Evolutionary conservation across 2,329 filamentous ascomycete species (phyloP), one percentile per base, ranked within the genome.

Genomic region (Teratosphaeria destructans): DNA sequence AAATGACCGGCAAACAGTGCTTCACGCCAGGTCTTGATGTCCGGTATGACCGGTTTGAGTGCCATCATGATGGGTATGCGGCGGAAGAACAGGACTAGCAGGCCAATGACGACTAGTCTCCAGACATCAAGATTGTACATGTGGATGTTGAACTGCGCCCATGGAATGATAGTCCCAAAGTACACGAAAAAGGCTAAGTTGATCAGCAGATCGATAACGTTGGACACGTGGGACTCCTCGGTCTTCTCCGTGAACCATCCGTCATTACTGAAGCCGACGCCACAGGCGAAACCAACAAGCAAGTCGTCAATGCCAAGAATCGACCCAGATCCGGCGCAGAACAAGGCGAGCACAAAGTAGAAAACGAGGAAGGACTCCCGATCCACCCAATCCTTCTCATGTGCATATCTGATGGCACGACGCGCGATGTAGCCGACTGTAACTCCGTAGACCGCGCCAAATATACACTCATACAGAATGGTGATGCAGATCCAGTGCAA

Each of bases 171-270:
- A 58, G 94, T 90, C 57, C 94, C 94, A 64, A 99, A 88, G 73
- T 94, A 99, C 67, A 99, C 94, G 74, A 99, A 99, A 75, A 97
- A 99, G 2, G 93, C 84, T 85, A 99, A 83, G 75, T 99, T 99
- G 78, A 99, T 86, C 62, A 99, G 79, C 73, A 99, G 76, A 79
- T 99, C 94, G 70, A 99, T 99, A 72, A 99, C 94, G 84, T 99
- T 97, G 73, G 93, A 97, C 10, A 99, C 94, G 73, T 97, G 94
- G 0, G 94, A 93, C 74, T 99, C 94, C 72, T 99, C 94, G 0
- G 94, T 99, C 80, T 96, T 96, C 71, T 96, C 89, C 16, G 89
- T 89, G 69, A 99, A 99, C 94, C 94, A 99, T 65, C 94, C 94
- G 71, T 99, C 94, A 74, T 99, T 99, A 67, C 92, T 96, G 79